Base-by-base conservation (phyloP, 2,329 filamentous ascomycete species). In the Epichloe typhina region DNA sequence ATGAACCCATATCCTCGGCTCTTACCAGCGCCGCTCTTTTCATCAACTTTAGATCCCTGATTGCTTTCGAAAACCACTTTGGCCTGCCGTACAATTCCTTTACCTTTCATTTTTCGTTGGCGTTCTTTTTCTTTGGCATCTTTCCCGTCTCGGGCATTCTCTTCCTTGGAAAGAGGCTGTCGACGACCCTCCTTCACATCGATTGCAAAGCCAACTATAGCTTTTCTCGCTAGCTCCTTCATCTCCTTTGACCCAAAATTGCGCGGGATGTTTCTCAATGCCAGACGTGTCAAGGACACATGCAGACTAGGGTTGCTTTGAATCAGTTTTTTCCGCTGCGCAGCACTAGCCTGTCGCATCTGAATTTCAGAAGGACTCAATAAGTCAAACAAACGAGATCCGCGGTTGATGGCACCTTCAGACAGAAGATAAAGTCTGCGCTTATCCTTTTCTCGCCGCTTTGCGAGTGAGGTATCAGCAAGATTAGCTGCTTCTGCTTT, bases 1-100 rank as follows among this genome's bases (percentile, higher is more conserved):
- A 98, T 86, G 72, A 98, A 98, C 12, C 94, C 93, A 65, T 98
- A 98, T 5, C 93, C 93, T 64, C 91, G 80, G 64, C 86, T 93
- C 63, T 86, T 80, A 45, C 90, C 90, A 6, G 82, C 88, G 7
- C 86, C 88, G 47, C 74, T 81, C 42, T 79, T 75, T 68, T 95
- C 89, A 8, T 76, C 69, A 13, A 95, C 81, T 71, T 96, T 97
- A 61, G 81, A 81, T 44, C 93, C 93, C 58, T 93, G 82, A 37
- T 79, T 79, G 51, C 84, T 86, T 71, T 98, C 93, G 61, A 93
- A 97, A 38, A 97, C 86, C 50, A 98, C 80, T 73, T 96, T 98
- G 51, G 91, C 86, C 69, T 98, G 93, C 60, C 82, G 85, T 42
- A 98, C 88, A 47, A 98, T 88, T 52, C 79, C 79, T 63, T 91